A percentile compares a stretch with the other conserved stretches of the same genome.
These are phyloP conservation scores for Microbotryum intermedium DNA, from an alignment of 1,284 basidiomycete species.

Conservation along the genomic window DNA sequence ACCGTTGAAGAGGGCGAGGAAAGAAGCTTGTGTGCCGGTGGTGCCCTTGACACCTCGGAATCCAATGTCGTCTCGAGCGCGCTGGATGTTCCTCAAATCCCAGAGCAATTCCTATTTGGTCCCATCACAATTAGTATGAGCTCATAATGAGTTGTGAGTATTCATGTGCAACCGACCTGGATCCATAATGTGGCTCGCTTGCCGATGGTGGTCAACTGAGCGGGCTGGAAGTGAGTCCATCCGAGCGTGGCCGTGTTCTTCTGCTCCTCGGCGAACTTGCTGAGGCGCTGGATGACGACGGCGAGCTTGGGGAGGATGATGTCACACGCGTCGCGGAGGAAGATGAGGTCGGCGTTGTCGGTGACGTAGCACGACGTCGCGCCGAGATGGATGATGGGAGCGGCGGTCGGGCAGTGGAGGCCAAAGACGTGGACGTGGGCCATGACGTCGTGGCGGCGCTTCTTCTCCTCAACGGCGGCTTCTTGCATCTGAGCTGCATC, in stretches of 20 bases:
- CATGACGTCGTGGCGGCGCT: constrained; percentile 98
- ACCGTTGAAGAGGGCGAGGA: constrained; percentile 88
- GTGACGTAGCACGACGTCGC: constrained; percentile 99
- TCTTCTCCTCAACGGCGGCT: constrained; percentile 92
- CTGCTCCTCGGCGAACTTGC: constrained; percentile 59
- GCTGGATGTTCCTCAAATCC: constrained; percentile 89
- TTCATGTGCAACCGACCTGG: constrained; percentile 50
- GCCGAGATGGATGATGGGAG: constrained; percentile 93
- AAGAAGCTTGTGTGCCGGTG: constrained; percentile 95
- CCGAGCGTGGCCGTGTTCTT: constrained; percentile 53
- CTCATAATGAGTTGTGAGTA: background rate
- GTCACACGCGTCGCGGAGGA: constrained; percentile 77
- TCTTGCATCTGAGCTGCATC: constrained; percentile 85
- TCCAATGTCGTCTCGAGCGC: constrained; percentile 85
- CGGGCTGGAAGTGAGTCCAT: constrained; percentile 99
- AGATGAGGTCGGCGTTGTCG: constrained; percentile 96
- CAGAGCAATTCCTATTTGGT: constrained; percentile 74
- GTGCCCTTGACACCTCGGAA: constrained; percentile 99
- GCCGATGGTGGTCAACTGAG: constrained; percentile 97
- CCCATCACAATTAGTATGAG: background rate
- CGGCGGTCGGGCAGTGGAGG: constrained; percentile 79
- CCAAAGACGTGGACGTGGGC: constrained; percentile 98
- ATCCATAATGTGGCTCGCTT: constrained; percentile 98
- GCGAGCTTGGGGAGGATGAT: constrained; percentile 80
- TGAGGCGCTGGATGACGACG: constrained; percentile 78